Percentiles rank a stretch among this genome's conserved stretches.
phyloP scores from a whole-genome alignment of 1,284 basidiomycete genomes.

The Golubevia pallescens region DNA sequence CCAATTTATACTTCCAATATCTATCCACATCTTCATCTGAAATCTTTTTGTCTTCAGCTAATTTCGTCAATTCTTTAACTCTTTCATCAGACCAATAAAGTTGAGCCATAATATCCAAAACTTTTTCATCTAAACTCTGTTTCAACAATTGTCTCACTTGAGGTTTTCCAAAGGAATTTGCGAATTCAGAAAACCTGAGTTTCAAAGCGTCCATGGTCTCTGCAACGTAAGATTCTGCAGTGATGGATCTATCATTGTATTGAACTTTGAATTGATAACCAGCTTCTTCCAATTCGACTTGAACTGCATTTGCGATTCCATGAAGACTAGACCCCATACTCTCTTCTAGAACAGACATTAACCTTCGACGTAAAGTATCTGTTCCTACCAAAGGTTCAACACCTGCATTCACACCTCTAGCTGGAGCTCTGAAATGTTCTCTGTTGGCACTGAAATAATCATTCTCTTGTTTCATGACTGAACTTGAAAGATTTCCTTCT shows the following conservation, averaged over 20 bases:
- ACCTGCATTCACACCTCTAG: constrained; percentile 68
- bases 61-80: constrained; percentile 75
- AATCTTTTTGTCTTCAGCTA: constrained; percentile 76
- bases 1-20: constrained; percentile 95
- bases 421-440: constrained; percentile 72
- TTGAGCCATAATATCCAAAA: constrained; percentile 95
- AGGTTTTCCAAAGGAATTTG: constrained; percentile 84
- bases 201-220: constrained; percentile 95
- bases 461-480: constrained; percentile 76
- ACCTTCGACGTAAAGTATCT: constrained; percentile 80
- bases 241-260: constrained; percentile 94
- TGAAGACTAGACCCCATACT: constrained; percentile 95
- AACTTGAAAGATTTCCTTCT: constrained; percentile 64
- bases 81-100: constrained; percentile 95
- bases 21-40: constrained; percentile 77
- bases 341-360: constrained; percentile 96
- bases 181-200: constrained; percentile 84
- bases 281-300: constrained; percentile 93
- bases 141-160: constrained; percentile 87
- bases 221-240: constrained; percentile 94
- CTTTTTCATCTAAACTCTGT: constrained; percentile 88
- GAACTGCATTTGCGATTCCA: constrained; percentile 93
- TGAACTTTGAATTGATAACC: constrained; percentile 99
- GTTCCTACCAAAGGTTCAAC: constrained; percentile 76
- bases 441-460: constrained; percentile 79